Conservation (phyloP, 495 filamentous ascomycete species). For the Monascus purpureus region DNA sequence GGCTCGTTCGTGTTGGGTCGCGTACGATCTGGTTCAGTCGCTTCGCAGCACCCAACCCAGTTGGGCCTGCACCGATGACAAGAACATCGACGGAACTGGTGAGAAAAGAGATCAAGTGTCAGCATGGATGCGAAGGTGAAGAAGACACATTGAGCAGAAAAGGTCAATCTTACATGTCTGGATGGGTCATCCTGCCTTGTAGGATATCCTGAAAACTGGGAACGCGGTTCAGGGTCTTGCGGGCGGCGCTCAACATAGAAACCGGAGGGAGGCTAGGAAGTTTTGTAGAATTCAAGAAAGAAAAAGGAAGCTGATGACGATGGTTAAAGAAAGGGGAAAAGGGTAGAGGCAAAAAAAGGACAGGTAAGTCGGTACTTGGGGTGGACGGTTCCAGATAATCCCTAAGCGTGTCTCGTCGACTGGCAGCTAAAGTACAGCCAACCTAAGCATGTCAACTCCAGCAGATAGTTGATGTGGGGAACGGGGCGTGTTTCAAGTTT, state of each 20-base stretch:
- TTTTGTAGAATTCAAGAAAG: constrained; percentile 13
- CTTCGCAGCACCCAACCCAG: constrained; percentile 93
- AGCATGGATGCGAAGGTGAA: no score
- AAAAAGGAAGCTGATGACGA: constrained; percentile 12
- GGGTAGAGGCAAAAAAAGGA: constrained; percentile 16
- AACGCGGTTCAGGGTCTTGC: constrained; percentile 39
- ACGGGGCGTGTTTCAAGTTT: no score
- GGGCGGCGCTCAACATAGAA: constrained; percentile 38
- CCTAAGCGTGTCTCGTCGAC: no score
- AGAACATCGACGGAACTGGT: constrained; percentile 86
- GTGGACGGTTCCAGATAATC: no score
- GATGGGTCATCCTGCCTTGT: constrained; percentile 46
- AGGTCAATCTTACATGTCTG: constrained; percentile 29
- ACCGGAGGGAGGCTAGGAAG: constrained; percentile 19
- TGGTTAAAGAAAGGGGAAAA: constrained; percentile 9
- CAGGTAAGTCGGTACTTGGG: constrained; percentile 17
- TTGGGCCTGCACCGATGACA: constrained; percentile 95
- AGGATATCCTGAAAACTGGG: constrained; percentile 46
- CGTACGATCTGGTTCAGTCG: constrained; percentile 89
- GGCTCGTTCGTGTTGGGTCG: no score
- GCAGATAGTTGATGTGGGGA: no score
- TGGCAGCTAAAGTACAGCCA: no score
- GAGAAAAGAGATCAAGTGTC: constrained; percentile 8
- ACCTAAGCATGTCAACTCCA: no score
- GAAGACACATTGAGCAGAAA: background rate